These are phyloP conservation scores for Houttuynia cordata DNA, from an alignment of 164 flowering plant species.

Conservation along the genomic window DNA sequence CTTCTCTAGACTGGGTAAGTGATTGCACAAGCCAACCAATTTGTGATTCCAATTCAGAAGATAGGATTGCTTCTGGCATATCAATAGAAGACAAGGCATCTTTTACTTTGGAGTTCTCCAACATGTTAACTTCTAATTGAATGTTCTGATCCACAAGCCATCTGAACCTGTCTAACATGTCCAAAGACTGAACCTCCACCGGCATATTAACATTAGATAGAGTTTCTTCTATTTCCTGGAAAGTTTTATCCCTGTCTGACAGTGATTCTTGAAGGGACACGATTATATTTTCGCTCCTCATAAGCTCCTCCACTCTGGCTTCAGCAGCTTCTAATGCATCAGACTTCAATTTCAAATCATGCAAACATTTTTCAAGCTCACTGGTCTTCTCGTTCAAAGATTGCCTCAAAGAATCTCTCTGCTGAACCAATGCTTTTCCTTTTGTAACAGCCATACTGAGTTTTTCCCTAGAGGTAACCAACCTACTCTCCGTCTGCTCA, in stretches of 20 bases:
- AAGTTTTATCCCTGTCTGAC: constrained; percentile 22
- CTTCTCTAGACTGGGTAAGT: constrained; percentile 33
- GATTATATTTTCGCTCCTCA: constrained; percentile 29
- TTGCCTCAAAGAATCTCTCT: constrained; percentile 67
- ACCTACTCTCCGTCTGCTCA: constrained; percentile 64
- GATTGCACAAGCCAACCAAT: constrained; percentile 58
- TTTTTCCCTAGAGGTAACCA: constrained; percentile 66
- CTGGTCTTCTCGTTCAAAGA: constrained; percentile 56
- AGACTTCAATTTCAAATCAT: constrained; percentile 62
- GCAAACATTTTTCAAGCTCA: constrained; percentile 54
- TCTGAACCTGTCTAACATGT: constrained; percentile 36
- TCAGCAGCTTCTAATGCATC: constrained; percentile 57
- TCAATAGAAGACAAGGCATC: constrained; percentile 32
- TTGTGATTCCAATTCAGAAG: constrained; percentile 32
- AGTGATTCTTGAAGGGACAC: constrained; percentile 58
- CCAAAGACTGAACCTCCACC: constrained; percentile 31
- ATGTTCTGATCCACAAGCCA: constrained; percentile 35
- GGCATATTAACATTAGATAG: constrained; percentile 28
- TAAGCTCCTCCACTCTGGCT: constrained; percentile 32
- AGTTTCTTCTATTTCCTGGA: constrained; percentile 42
- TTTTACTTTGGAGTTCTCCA: constrained; percentile 33
- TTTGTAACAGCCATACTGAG: constrained; percentile 92
- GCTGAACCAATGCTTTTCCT: constrained; percentile 94
- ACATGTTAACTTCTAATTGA: constrained; percentile 17
- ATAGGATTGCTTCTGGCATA: constrained; percentile 44